phyloP scores from a whole-genome alignment of 2,329 filamentous ascomycete genomes.

The Colletotrichum orchidophilum region DNA sequence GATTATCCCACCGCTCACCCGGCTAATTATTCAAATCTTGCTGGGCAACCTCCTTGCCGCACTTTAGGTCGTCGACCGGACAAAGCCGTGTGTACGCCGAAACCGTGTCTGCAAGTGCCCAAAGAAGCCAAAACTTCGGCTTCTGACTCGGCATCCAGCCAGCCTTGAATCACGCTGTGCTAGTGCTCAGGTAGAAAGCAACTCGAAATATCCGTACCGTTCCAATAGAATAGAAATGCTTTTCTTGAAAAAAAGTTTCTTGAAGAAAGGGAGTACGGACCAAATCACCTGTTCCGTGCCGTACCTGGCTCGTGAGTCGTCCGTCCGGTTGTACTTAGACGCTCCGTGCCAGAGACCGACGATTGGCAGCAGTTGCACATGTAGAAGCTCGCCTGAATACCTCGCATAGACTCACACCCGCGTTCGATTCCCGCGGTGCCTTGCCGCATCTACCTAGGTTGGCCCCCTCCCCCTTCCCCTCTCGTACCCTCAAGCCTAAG shows the following conservation, averaged over 20 bases:
- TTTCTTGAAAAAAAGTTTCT: no score
- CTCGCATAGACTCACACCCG: background rate
- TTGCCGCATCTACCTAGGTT: background rate
- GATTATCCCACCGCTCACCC: background rate
- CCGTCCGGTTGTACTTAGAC: background rate
- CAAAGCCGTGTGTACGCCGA: background rate
- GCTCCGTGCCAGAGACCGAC: background rate
- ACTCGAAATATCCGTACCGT: background rate
- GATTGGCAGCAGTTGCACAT: background rate
- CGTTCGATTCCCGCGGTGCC: background rate
- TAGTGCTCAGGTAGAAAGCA: background rate
- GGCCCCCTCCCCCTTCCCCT: background rate
- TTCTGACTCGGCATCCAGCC: background rate
- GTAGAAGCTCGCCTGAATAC: background rate
- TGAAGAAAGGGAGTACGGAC: background rate
- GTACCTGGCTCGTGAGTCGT: background rate
- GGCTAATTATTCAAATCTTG: slow-evolving; percentile 5
- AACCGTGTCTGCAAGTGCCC: background rate
- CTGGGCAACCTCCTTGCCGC: background rate
- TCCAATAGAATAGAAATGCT: background rate
- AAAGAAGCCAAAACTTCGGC: background rate
- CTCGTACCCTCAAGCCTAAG: background rate
- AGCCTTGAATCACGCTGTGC: slow-evolving; percentile 7
- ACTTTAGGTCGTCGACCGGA: background rate
- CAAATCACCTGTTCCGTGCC: slow-evolving; percentile 3